Conservation (phyloP, 169 alveolate species). For the Eimeria falciformis region DNA sequence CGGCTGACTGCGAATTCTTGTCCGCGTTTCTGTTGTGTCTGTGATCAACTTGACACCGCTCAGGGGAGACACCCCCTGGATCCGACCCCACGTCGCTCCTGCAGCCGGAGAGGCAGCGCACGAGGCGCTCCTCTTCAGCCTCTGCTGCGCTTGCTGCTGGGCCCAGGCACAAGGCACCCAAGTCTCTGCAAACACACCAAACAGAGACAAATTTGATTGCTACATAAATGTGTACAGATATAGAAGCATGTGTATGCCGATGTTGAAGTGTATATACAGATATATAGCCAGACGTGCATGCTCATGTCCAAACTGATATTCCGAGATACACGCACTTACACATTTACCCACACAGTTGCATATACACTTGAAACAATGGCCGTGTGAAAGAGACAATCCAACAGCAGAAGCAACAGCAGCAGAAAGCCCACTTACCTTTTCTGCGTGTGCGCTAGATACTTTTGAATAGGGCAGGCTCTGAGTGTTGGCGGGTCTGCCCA, state of each 20-base stretch:
- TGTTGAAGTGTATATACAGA: background rate
- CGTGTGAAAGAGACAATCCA: too few species aligned
- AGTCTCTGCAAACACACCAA: background rate
- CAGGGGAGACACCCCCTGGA: background rate
- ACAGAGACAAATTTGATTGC: background rate
- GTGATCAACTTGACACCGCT: background rate
- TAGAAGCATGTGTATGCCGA: background rate
- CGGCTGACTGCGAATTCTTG: background rate
- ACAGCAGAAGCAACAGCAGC: background rate
- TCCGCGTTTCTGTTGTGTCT: background rate
- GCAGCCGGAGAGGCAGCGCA: slow-evolving; percentile 5
- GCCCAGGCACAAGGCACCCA: slow-evolving; percentile 11
- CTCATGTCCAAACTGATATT: too few species aligned
- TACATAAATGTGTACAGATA: too few species aligned
- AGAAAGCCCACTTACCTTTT: background rate
- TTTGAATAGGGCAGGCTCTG: slow-evolving; percentile 33
- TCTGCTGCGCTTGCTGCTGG: slow-evolving; percentile 28
- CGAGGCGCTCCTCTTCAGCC: background rate
- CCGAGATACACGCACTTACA: too few species aligned
- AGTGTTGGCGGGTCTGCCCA: slow-evolving; percentile 35
- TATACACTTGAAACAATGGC: too few species aligned
- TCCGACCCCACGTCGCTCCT: background rate
- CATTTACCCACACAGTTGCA: too few species aligned
- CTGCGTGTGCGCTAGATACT: slow-evolving; percentile 48
- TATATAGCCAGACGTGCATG: too few species aligned